A percentile compares a stretch with the other conserved stretches of the same genome.
Conservation (phyloP, 2,329 filamentous ascomycete genomes). For the Xylariales sp. region DNA sequence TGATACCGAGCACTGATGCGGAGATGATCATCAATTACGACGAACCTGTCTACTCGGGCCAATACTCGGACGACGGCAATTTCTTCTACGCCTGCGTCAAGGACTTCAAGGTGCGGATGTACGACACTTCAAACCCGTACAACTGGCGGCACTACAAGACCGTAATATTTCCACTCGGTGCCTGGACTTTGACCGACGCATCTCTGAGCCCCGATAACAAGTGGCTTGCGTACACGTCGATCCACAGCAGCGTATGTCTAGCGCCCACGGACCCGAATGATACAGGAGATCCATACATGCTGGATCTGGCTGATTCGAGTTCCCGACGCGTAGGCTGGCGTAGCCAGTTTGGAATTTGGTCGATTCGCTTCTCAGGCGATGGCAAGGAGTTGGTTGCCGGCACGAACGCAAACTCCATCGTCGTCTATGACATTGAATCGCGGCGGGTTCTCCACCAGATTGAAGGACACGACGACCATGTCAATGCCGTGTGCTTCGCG, state of each 20-base stretch:
- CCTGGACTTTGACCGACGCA: constrained; percentile 96
- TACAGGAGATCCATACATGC: constrained; percentile 68
- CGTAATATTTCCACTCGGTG: constrained; percentile 75
- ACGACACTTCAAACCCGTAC: constrained; percentile 93
- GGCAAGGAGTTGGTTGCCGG: constrained; percentile 87
- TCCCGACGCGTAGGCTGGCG: constrained; percentile 22
- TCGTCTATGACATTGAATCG: constrained; percentile 89
- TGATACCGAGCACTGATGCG: constrained; percentile 72
- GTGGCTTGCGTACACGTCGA: constrained; percentile 87
- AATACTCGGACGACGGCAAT: constrained; percentile 95
- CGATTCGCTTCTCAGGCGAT: constrained; percentile 86
- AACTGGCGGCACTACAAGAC: constrained; percentile 96
- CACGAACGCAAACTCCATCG: constrained; percentile 71
- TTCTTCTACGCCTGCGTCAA: constrained; percentile 93
- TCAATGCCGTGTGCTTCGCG: constrained; percentile 95
- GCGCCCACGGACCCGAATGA: constrained; percentile 83
- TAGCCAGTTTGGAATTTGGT: constrained; percentile 68
- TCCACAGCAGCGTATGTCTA: constrained; percentile 77
- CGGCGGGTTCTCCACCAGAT: constrained; percentile 70
- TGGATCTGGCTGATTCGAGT: constrained; percentile 59
- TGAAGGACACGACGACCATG: constrained; percentile 76
- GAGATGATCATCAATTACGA: constrained; percentile 89
- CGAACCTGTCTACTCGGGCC: constrained; percentile 84
- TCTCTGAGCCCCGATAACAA: constrained; percentile 87
- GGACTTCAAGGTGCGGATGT: constrained; percentile 94